These are phyloP conservation scores for Kalmusia sp. DNA, from an alignment of 2,329 filamentous ascomycete species.

Conservation along the genomic window DNA sequence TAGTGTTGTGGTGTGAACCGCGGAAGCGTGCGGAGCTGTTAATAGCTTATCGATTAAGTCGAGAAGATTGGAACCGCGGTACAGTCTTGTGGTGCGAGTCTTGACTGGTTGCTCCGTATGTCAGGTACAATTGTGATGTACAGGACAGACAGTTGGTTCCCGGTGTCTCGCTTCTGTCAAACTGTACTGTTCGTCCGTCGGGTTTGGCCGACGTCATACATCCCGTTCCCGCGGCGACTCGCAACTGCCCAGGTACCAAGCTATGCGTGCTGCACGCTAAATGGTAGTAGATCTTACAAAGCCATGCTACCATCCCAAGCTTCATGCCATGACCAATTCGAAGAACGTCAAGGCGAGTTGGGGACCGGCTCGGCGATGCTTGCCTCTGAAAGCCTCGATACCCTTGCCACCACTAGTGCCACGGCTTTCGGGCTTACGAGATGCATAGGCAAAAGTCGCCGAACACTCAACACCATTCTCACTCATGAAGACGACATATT, in stretches of 20 bases:
- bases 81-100: not conserved
- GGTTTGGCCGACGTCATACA: slow-evolving; percentile 1
- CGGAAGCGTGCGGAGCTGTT: slow-evolving; percentile 1
- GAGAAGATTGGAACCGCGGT: not conserved
- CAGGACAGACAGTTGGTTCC: not conserved
- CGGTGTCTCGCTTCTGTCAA: not conserved
- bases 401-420: too few relatives aligned
- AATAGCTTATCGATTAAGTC: slow-evolving; percentile 3
- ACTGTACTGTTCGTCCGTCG: not conserved
- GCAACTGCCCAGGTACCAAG: too few relatives aligned
- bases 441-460: not conserved
- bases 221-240: not conserved
- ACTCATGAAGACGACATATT: not conserved
- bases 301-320: too few relatives aligned
- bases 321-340: too few relatives aligned
- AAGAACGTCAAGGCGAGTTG: not conserved
- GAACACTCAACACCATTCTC: not conserved
- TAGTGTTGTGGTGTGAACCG: not conserved
- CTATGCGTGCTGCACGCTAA: too few relatives aligned
- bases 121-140: not conserved
- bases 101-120: not conserved
- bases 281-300: too few relatives aligned
- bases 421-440: not conserved
- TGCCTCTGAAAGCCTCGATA: not conserved
- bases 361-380: not conserved